These are phyloP conservation scores for Cercospora zeae-maydis DNA, from an alignment of 2,329 filamentous ascomycete species.

Conservation along the genomic window DNA sequence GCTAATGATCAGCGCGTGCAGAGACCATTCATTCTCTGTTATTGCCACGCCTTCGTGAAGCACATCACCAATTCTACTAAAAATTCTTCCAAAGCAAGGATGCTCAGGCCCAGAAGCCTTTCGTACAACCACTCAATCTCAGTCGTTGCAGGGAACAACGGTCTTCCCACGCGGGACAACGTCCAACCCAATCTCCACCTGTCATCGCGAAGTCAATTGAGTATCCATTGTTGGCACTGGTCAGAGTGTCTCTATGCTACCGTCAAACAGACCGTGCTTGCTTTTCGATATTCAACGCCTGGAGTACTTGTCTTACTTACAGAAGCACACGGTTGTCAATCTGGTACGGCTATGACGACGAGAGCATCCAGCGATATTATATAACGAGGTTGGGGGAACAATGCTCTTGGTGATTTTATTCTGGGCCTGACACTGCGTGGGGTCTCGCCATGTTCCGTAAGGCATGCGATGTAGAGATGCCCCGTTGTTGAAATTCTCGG, in stretches of 20 bases:
- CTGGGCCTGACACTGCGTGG: too few species aligned
- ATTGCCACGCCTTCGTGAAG: background rate
- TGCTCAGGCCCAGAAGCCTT: background rate
- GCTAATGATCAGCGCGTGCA: background rate
- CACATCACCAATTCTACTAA: background rate
- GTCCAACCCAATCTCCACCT: background rate
- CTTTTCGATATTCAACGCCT: background rate
- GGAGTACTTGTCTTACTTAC: too few species aligned
- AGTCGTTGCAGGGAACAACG: background rate
- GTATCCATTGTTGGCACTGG: background rate
- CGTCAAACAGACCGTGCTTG: background rate
- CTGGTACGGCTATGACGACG: too few species aligned
- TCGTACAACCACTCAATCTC: background rate
- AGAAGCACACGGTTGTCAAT: too few species aligned
- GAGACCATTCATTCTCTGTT: background rate
- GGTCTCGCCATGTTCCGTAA: too few species aligned
- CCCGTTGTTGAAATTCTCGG: background rate
- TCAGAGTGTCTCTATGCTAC: background rate
- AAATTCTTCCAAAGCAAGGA: background rate
- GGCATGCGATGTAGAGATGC: background rate
- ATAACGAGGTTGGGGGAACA: too few species aligned
- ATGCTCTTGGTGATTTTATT: too few species aligned
- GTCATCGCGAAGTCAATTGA: background rate
- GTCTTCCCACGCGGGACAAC: background rate
- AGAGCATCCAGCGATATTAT: too few species aligned